Evolutionary conservation across 257 asterid species (phyloP).

Genomic region (Solanum sparsipilum): DNA sequence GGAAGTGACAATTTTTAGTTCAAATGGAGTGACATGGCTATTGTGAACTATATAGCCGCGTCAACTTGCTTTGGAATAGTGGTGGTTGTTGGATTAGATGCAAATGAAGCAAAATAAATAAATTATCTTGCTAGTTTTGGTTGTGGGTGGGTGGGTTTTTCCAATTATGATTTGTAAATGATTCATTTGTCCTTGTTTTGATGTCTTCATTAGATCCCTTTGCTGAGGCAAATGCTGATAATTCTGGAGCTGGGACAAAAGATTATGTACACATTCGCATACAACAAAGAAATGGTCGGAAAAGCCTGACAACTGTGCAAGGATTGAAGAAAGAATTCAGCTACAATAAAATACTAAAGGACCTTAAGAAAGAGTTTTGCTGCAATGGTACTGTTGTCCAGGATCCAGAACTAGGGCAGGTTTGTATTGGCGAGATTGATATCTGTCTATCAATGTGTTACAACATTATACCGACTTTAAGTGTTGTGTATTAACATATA

Average conservation of each 20-base stretch:
- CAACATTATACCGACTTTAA: neutral
- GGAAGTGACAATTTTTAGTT: neutral
- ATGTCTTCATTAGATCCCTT: constrained; percentile 29
- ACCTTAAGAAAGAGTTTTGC: constrained; percentile 60
- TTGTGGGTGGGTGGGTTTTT: neutral
- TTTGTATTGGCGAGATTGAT: neutral
- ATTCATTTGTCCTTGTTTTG: neutral
- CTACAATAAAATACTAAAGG: constrained; percentile 61
- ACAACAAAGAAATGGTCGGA: constrained; percentile 66
- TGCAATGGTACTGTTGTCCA: constrained; percentile 76
- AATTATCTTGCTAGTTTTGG: neutral
- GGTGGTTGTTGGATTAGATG: neutral
- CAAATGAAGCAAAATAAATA: neutral
- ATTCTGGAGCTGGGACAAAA: constrained; percentile 49
- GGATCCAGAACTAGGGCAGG: constrained; percentile 72
- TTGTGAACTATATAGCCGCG: neutral
- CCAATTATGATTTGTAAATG: neutral
- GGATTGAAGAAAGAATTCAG: constrained; percentile 68
- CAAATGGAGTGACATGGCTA: neutral
- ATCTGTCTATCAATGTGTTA: neutral
- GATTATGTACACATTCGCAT: constrained; percentile 59
- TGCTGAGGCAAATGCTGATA: constrained; percentile 72
- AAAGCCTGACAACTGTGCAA: constrained; percentile 68
- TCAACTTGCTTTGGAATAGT: neutral
- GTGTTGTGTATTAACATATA: neutral